These are phyloP conservation scores for Eucalyptus regnans DNA, from an alignment of 345 rosid genomes.

Conservation along the genomic window DNA sequence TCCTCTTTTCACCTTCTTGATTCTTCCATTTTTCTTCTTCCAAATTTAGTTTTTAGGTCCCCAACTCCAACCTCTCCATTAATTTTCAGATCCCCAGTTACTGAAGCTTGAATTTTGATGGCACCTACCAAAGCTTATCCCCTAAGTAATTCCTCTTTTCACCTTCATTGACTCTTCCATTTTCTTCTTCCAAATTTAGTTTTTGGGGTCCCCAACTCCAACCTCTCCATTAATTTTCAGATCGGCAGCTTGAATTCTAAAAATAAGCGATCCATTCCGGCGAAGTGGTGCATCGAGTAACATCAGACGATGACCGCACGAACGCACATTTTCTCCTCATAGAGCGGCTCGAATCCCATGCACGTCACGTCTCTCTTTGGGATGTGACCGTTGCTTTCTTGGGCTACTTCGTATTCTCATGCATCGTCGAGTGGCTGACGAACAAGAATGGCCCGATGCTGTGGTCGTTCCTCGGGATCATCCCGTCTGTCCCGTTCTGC, in stretches of 20 bases:
- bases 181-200: too few relatives aligned
- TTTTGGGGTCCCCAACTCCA: neutral
- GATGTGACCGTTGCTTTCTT: constrained; percentile 32
- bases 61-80: neutral
- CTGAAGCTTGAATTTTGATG: neutral
- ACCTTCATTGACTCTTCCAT: too few relatives aligned
- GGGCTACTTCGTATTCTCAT: constrained; percentile 36
- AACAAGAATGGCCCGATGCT: constrained; percentile 38
- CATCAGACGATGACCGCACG: neutral
- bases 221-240: neutral
- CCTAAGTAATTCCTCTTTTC: too few relatives aligned
- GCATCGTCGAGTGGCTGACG: constrained; percentile 28
- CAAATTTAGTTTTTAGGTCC: too few relatives aligned
- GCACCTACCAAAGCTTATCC: too few relatives aligned
- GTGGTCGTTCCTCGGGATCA: constrained; percentile 61
- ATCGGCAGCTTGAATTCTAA: neutral
- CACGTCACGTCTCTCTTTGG: constrained; percentile 5
- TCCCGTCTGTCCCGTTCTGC: constrained; percentile 20
- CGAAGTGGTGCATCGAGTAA: neutral
- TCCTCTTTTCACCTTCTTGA: neutral
- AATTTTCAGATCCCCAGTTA: neutral
- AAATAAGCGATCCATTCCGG: neutral
- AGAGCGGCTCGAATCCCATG: neutral
- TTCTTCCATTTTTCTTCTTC: too few relatives aligned
- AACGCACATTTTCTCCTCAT: too few relatives aligned